phyloP scores from a whole-genome alignment of 2,329 filamentous ascomycete genomes.

The Coniochaeta sp. region DNA sequence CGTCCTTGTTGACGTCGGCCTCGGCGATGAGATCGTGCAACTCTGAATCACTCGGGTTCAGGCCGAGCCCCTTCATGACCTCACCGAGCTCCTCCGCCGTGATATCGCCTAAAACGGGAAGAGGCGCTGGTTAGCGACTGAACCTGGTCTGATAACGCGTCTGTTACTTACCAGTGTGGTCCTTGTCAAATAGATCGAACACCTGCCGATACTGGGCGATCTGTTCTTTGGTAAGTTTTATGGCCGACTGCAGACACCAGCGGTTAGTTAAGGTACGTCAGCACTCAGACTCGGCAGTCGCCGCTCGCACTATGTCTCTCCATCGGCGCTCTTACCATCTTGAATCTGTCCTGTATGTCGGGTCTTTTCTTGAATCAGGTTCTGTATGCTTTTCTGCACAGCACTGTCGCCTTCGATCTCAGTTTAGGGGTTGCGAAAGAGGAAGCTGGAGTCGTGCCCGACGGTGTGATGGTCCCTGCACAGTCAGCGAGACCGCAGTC shows the following conservation, averaged over 20 bases:
- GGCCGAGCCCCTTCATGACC: slow-evolving; percentile 56
- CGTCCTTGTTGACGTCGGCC: slow-evolving; percentile 57
- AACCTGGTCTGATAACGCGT: not conserved
- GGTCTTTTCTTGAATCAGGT: not conserved
- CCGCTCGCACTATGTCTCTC: not conserved
- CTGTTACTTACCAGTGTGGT: slow-evolving; percentile 4
- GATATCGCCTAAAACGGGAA: slow-evolving; percentile 44
- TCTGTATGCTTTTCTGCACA: not conserved
- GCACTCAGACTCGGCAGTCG: too few species aligned
- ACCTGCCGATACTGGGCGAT: slow-evolving; percentile 1
- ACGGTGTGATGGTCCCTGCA: not conserved
- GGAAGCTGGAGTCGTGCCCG: not conserved
- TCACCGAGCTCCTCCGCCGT: slow-evolving; percentile 56
- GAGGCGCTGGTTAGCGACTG: not conserved
- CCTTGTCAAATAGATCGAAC: slow-evolving; percentile 5
- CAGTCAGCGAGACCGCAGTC: not conserved
- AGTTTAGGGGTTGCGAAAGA: not conserved
- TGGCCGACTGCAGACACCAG: not conserved
- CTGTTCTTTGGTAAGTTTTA: not conserved
- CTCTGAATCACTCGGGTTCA: slow-evolving; percentile 55
- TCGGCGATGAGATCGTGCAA: slow-evolving; percentile 62
- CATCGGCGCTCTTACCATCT: not conserved
- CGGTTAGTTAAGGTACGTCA: not conserved
- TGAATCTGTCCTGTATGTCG: not conserved
- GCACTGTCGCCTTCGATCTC: not conserved